Base-by-base conservation (phyloP, 2,329 filamentous ascomycete species). In the Rhytidhysteron rufulum region DNA sequence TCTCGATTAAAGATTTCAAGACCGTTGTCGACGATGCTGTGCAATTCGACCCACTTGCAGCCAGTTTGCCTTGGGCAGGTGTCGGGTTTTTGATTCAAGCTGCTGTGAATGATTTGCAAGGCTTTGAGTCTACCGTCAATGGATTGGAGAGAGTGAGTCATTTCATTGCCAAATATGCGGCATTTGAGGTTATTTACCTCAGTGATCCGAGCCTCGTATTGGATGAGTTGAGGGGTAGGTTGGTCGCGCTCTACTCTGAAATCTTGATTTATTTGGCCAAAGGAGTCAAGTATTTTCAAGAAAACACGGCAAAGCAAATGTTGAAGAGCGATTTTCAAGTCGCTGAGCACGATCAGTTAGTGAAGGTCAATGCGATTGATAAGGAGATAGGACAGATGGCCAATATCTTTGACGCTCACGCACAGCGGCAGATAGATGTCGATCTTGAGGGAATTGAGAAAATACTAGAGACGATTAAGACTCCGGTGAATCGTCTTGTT, bases 281-380 rank as follows among this genome's bases (percentile, higher is more conserved):
- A 24, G 24, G 30, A 7, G 31, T 15, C 8, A n/a, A 34, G 3
- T 42, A 42, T 22, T 27, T 32, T 35, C 20, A 39, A 11, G 5
- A 22, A 7, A 29, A 22, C 7, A 15, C 29, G 6, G 20, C 25
- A 27, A 36, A 36, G 15, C 34, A 21, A 3, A 24, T 36, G 4
- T n/a, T 36, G 15, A 36, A 36, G 18, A 36, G 39, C 31, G 32
- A 29, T 46, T 5, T 44, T 16, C 31, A 43, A 21, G 24, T 31
- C 1, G 37, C 32, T 15, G 5, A 45, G 5, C 35, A 44, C 39
- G 34, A 31, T 30, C 34, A 32, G n/a, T 19, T 25, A 20, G 33
- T 47, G 20, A 35, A 44, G 6, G 35, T 44, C 13, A 44, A 47
- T 21, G n/a, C n/a, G n/a, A n/a, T n/a, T n/a, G n/a, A n/a, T n/a